Percentiles rank a stretch among this genome's conserved stretches.
phyloP scores from a whole-genome alignment of 805 yeast genomes.

The Blastobotrys terrestris region DNA sequence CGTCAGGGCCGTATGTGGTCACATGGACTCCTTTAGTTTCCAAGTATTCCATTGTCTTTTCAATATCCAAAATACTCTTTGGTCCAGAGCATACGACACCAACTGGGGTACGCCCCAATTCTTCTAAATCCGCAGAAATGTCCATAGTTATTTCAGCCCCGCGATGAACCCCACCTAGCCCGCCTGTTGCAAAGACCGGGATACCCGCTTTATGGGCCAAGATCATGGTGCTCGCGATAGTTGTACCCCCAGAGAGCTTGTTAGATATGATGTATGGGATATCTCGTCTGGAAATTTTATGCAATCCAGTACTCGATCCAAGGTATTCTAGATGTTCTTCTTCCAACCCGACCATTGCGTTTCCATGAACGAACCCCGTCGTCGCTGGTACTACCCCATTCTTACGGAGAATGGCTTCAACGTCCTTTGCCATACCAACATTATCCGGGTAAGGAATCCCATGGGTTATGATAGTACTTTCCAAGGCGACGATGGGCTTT shows the following conservation, averaged over 20 bases:
- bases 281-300: conserved; percentile 77
- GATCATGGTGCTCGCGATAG: conserved; percentile 86
- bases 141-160: conserved; percentile 73
- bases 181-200: conserved; percentile 86
- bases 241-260: conserved; percentile 74
- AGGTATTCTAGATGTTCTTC: conserved; percentile 43
- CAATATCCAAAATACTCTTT: conserved; percentile 75
- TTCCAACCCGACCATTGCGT: conserved; percentile 62
- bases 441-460: conserved; percentile 82
- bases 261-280: conserved; percentile 64
- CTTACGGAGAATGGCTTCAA: conserved; percentile 53
- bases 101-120: conserved; percentile 73
- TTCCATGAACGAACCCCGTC: conserved; percentile 67
- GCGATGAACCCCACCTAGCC: conserved; percentile 86
- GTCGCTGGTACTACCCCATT: conserved; percentile 81
- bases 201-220: conserved; percentile 70
- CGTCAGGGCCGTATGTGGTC: conserved; percentile 52
- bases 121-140: conserved; percentile 81
- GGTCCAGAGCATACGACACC: conserved; percentile 94
- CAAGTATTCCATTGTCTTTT: conserved; percentile 72
- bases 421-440: conserved; percentile 61
- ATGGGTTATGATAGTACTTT: conserved; percentile 83
- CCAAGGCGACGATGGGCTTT: conserved; percentile 73
- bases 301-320: conserved; percentile 36
- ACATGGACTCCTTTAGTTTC: conserved; percentile 92